These are phyloP conservation scores for Gracilaria domingensis DNA, from an alignment of 23 red algal genomes.

Conservation along the genomic window DNA sequence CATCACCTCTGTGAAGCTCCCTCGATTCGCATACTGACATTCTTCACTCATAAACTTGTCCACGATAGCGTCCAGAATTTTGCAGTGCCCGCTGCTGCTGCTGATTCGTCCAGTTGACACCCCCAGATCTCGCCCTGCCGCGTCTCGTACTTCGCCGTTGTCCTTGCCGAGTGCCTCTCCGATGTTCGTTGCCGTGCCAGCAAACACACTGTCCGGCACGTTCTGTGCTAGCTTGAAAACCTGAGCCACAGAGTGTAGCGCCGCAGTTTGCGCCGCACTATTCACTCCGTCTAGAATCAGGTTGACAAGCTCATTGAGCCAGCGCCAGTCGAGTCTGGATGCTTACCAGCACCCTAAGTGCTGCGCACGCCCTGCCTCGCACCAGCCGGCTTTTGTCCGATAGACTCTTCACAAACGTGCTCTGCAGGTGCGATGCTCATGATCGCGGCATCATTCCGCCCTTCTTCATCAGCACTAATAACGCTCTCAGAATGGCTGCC, in stretches of 20 bases:
- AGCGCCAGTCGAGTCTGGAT: constrained; percentile 71
- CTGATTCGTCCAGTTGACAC: constrained; percentile 34
- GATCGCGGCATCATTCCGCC: constrained; percentile 31
- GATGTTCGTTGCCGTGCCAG: neutral
- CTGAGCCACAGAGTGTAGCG: constrained; percentile 34
- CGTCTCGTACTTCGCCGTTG: constrained; percentile 32
- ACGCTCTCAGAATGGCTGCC: constrained; percentile 71
- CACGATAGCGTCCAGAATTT: constrained; percentile 16
- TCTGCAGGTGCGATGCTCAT: constrained; percentile 88
- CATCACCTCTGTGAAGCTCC: constrained; percentile 24
- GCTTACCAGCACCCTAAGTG: constrained; percentile 55
- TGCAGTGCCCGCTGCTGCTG: constrained; percentile 18
- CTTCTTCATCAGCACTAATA: constrained; percentile 55
- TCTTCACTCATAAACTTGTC: constrained; percentile 25
- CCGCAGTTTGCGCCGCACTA: constrained; percentile 33
- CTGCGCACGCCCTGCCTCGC: constrained; percentile 62
- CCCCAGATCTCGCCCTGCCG: constrained; percentile 28
- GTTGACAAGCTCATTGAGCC: constrained; percentile 61
- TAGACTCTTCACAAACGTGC: constrained; percentile 82
- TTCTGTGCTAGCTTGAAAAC: constrained; percentile 54
- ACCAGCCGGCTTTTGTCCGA: constrained; percentile 75
- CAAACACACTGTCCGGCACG: constrained; percentile 32
- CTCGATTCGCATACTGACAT: constrained; percentile 19
- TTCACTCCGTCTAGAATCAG: constrained; percentile 42
- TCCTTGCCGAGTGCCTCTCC: constrained; percentile 34